These are phyloP conservation scores for Gastrodia elata DNA, from an alignment of 106 monocot species.

Conservation along the genomic window DNA sequence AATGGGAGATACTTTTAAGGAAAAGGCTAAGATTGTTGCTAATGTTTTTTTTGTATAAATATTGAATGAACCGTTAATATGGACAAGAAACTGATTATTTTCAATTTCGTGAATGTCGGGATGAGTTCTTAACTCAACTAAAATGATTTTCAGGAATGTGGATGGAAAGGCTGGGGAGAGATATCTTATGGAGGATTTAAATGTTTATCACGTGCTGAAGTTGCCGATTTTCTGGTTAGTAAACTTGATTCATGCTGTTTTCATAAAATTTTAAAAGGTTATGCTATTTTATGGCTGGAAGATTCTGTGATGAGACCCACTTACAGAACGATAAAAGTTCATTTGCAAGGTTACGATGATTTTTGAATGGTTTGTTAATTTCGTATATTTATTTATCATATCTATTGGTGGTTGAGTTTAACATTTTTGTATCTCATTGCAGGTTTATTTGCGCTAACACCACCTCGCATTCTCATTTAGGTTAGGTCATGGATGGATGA, in stretches of 20 bases:
- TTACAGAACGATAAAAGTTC: background rate
- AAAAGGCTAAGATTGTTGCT: background rate
- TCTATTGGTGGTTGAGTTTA: too few relatives aligned
- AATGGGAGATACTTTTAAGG: background rate
- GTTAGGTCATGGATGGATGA: slow-evolving; percentile 95
- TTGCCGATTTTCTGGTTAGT: slow-evolving; percentile 75
- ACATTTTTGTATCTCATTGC: background rate
- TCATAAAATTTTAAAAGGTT: background rate
- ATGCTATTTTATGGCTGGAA: background rate
- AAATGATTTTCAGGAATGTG: slow-evolving; percentile 44
- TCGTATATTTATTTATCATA: background rate
- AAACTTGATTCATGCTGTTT: background rate
- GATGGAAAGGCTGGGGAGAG: slow-evolving; percentile 99
- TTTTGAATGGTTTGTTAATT: background rate
- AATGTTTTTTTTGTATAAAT: background rate
- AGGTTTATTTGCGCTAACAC: background rate
- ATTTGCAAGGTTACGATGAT: background rate
- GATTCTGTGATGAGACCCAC: too few relatives aligned
- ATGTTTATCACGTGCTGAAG: slow-evolving; percentile 79
- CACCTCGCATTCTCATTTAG: slow-evolving; percentile 17
- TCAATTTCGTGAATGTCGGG: background rate
- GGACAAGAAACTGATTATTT: background rate
- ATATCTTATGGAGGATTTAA: slow-evolving; percentile 87
- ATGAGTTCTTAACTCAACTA: background rate
- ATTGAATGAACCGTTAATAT: too few relatives aligned